Conservation (phyloP, 768 basidiomycete genomes). For the Tricholoma hemisulphureum region DNA sequence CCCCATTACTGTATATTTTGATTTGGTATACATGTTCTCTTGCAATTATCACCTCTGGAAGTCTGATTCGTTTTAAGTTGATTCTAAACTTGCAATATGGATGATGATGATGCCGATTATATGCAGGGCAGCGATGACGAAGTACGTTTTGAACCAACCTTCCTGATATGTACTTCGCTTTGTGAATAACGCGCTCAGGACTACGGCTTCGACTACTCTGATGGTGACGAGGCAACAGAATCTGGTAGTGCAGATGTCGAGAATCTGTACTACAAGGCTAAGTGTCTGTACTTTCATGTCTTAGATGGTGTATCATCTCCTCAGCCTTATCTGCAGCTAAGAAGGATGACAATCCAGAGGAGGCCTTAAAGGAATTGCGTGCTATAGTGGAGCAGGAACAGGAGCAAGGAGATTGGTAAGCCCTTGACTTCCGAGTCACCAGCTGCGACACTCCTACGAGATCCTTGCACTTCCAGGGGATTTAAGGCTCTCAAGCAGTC, state of each 20-base stretch:
- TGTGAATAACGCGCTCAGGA: constrained; percentile 49
- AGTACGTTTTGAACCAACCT: constrained; percentile 38
- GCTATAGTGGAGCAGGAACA: constrained; percentile 87
- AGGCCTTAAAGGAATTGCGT: constrained; percentile 85
- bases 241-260: constrained; percentile 86
- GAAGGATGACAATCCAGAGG: constrained; percentile 93
- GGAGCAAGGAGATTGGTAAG: constrained; percentile 93
- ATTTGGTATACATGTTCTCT: not conserved
- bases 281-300: constrained; percentile 56
- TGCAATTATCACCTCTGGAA: not conserved
- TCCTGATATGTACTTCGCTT: constrained; percentile 2
- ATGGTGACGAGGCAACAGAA: constrained; percentile 80
- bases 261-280: constrained; percentile 98
- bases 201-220: constrained; percentile 96
- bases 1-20: constrained; percentile 10
- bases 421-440: not conserved
- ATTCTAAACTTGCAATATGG: constrained; percentile 48
- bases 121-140: constrained; percentile 90
- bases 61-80: constrained; percentile 1
- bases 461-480: constrained; percentile 57
- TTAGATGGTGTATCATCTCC: constrained; percentile 3
- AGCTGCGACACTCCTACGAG: not conserved
- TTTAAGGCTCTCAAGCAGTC: constrained; percentile 99
- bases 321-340: constrained; percentile 53
- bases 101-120: constrained; percentile 92